Base-by-base conservation (phyloP, 371 early-diverging fungal genomes). In the Polyrhizophydium stewartii region DNA sequence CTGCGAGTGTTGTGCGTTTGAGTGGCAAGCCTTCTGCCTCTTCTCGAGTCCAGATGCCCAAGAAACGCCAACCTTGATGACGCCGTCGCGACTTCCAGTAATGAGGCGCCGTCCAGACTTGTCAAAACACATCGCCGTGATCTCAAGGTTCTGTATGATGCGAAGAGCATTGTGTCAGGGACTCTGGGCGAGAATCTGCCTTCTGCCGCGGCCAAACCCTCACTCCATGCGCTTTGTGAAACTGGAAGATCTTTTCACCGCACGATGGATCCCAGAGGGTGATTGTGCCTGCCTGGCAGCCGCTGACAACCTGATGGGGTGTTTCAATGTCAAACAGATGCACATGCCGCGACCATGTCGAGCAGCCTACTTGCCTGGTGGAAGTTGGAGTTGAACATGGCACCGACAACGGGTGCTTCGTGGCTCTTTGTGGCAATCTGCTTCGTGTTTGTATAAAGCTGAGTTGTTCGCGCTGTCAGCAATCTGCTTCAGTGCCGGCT, bases 81-180 rank as follows among this genome's bases (percentile, higher is more conserved):
- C 52, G 1, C 77, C 75, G 52, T 83, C 81, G 30, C 80, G 65
- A 52, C 78, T 72, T 6, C 77, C 83, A 0, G 83, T 83, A 25
- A 83, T 67, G 7, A 83, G 61, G 38, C 83, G 65, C 13, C 83
- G 64, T 1, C 83, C 76, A 27, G 71, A 67, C 2, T 57, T 61
- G 57, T 83, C 83, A 70, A 79, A 83, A 63, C 78, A 77, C 77
- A 83, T 75, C 13, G 81, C 72, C 2, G 80, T 83, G 40, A 83
- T 69, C 63, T 83, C 83, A 19, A 74, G 60, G 58, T 66, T 69
- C 76, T 77, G 45, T 2, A 31, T 40, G 25, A 31, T 35, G 12
- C 28, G 10, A 12, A 21, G 30, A 25, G 30, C 21, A 21, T n/a
- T n/a, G n/a, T n/a, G n/a, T n/a, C n/a, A n/a, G n/a, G n/a, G n/a